Conservation (phyloP, 768 basidiomycete species). For the Lactarius sp. region DNA sequence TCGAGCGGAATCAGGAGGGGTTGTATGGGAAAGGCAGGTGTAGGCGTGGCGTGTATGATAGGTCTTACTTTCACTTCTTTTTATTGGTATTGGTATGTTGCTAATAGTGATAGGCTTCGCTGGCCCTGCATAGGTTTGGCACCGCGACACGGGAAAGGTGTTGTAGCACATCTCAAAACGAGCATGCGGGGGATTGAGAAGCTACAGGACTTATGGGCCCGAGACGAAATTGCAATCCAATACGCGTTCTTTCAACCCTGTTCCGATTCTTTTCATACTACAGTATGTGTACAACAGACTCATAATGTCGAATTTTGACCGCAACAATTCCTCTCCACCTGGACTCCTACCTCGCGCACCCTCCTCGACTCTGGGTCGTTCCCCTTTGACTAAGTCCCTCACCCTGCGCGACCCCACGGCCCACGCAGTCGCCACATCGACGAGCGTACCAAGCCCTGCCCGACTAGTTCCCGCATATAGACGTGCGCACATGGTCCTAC, state of each 20-base stretch:
- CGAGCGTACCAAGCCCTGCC: too few relatives aligned
- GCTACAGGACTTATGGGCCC: neutral
- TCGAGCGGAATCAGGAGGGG: too few relatives aligned
- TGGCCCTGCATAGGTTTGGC: neutral
- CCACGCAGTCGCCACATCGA: too few relatives aligned
- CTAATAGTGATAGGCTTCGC: neutral
- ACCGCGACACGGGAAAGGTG: neutral
- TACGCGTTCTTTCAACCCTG: too few relatives aligned
- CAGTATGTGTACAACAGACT: neutral
- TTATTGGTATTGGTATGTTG: neutral
- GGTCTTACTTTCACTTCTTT: neutral
- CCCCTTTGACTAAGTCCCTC: too few relatives aligned
- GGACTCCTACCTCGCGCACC: neutral
- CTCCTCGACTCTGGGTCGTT: too few relatives aligned
- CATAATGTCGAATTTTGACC: conserved; percentile 1
- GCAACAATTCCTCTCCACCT: neutral
- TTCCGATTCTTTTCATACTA: too few relatives aligned
- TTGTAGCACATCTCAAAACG: neutral
- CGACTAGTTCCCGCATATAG: conserved; percentile 71
- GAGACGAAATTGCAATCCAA: too few relatives aligned
- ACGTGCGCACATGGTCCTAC: conserved; percentile 44
- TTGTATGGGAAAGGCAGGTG: too few relatives aligned
- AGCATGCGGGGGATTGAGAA: conserved; percentile 6
- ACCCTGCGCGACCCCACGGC: too few relatives aligned
- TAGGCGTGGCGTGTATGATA: too few relatives aligned